A percentile compares a stretch with the other conserved stretches of the same genome.
Evolutionary conservation across 371 early-diverging fungal genomes (phyloP).

Genomic region (Parasitella parasitica): DNA sequence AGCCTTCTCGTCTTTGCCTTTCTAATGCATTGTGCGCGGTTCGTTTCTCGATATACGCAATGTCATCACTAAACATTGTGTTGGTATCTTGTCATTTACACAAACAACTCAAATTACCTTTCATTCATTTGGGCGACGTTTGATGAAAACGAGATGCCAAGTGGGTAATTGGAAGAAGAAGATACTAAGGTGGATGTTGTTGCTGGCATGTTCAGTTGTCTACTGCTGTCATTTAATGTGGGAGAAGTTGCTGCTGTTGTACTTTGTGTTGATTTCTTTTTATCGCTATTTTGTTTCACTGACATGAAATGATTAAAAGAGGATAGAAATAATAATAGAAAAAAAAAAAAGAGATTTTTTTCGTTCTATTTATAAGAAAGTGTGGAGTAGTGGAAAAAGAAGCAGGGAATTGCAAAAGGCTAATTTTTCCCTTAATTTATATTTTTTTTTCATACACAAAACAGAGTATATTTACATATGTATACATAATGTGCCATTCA

Average conservation of each 20-base stretch:
- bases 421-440: background rate
- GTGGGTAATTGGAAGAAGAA: constrained; percentile 1
- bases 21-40: constrained; percentile 82
- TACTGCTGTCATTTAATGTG: background rate
- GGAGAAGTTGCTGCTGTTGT: background rate
- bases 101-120: constrained; percentile 3
- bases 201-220: background rate
- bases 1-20: constrained; percentile 75
- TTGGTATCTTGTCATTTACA: background rate
- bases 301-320: background rate
- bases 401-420: background rate
- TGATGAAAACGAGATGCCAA: constrained; percentile 4
- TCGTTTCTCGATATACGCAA: constrained; percentile 49
- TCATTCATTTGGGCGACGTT: background rate
- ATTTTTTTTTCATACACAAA: background rate
- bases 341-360: background rate
- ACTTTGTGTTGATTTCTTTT: background rate
- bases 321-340: background rate
- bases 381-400: background rate
- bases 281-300: background rate
- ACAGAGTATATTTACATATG: background rate
- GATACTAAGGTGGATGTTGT: background rate
- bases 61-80: background rate
- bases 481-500: too few relatives aligned
- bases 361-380: background rate